Evolutionary conservation across 2,329 filamentous ascomycete genomes (phyloP), one percentile per base, ranked within the genome.

Genomic region (Ploettnerulaceae sp.): DNA sequence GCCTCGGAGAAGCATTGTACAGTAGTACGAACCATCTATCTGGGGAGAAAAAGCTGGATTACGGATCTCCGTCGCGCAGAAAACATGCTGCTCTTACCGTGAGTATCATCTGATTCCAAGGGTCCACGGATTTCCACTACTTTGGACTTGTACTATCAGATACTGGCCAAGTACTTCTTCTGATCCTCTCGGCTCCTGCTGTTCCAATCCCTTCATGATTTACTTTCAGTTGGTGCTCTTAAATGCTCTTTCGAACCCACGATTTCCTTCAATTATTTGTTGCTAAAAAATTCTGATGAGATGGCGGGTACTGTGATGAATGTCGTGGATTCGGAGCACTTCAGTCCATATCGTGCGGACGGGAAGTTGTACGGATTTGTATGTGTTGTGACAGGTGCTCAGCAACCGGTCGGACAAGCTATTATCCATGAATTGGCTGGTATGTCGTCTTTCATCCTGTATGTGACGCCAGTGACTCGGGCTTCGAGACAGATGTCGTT

Each of bases 331-430:
- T 55, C 55, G 14, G 57, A 58, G 18, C 57, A 59, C 41, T 62
- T 62, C 26, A 60, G 55, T 39, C 58, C 59, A 2, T 62, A 61
- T 31, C 53, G 59, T 35, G 37, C 57, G 5, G 58, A 62, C 48
- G 59, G 57, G n/a, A 61, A 62, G 40, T 44, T 61, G 71, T 79
- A 82, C 62, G 79, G 79, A 33, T 82, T 82, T 55, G 74, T 82
- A 15, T 82, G 79, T 55, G 73, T 83, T 11, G 79, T 83, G 4
- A 81, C 78, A 1, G 78, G 79, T 11, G 77, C 79, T 18, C 74
- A 74, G 1, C 76, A 80, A 57, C 74, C 79, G 2, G 71, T 83
- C 11, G 79, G 79, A 7, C 71, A 71, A 54, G 77, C 79, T 20
- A 80, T 82, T 45, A 72, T 79, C 14, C 63, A 69, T 32, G 79